Evolutionary conservation across 108 stramenopile genomes (phyloP), one percentile per base, ranked within the genome.

Genomic region (Cyclostephanos invisitatus): DNA sequence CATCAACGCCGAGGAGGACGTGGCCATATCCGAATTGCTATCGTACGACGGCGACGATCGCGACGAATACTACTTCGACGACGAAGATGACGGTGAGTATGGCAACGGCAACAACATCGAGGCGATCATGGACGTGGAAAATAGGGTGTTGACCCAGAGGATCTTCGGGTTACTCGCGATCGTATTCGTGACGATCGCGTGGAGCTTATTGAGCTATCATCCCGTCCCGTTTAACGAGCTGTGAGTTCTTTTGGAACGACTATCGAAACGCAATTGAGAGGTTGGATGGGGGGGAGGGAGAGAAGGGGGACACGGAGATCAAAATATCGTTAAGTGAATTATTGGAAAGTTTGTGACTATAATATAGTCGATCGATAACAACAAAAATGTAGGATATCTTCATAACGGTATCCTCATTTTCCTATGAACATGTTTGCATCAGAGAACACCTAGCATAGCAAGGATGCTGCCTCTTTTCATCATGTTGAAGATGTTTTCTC

Each of bases 161-260:
- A 67, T 78, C 14, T 20, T 72, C 49, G 77, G 77, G 7, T 72
- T 78, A 60, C 44, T 78, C 50, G 35, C 60, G 2, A 62, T 70
- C 6, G 77, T 78, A 38, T 28, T 67, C 28, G 71, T 57, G 59
- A 78, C 77, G 21, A 28, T 78, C 25, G 48, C 48, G 29, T 59
- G 70, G 48, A 72, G 70, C 18, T 48, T 24, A 47, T 51, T 78
- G 51, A 60, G 59, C 28, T 78, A 78, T 68, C 77, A 78, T 58
- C 77, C 77, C 32, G 77, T 78, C n/a, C 77, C 77, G 25, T 78
- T 78, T 55, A 40, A 56, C 42, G 64, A 78, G 70, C 70, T 78
- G 55, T 56, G 27, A 56, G 15, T n/a, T n/a, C n/a, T n/a, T n/a
- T n/a, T n/a, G n/a, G n/a, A n/a, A n/a, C n/a, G n/a, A n/a, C n/a